These are phyloP conservation scores for Komagataella phaffii DNA, from an alignment of 805 yeast genomes.

Conservation along the genomic window DNA sequence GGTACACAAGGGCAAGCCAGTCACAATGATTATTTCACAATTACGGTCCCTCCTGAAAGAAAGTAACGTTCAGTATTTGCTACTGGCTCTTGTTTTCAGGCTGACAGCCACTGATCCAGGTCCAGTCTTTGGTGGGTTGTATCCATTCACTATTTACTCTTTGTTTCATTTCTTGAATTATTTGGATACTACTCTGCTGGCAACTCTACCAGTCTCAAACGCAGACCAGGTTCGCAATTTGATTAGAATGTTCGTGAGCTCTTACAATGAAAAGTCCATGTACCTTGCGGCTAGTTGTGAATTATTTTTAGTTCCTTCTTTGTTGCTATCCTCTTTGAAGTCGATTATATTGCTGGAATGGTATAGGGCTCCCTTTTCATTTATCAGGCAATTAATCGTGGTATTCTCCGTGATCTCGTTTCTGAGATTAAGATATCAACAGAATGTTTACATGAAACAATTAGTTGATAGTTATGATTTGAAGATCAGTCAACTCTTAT, in stretches of 20 bases:
- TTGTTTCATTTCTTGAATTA: slow-evolving; percentile 52
- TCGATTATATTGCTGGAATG: slow-evolving; percentile 22
- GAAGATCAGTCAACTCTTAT: slow-evolving; percentile 22
- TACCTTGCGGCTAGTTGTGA: slow-evolving; percentile 32
- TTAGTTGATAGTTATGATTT: slow-evolving; percentile 32
- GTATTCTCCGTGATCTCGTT: slow-evolving; percentile 36
- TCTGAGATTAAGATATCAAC: slow-evolving; percentile 46
- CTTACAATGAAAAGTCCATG: slow-evolving; percentile 28
- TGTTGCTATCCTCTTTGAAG: slow-evolving; percentile 26
- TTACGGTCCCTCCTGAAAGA: slow-evolving; percentile 22
- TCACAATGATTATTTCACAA: slow-evolving; percentile 14
- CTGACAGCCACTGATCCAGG: slow-evolving; percentile 27
- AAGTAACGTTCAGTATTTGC: slow-evolving; percentile 54
- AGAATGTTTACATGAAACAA: slow-evolving; percentile 38
- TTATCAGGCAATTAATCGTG: slow-evolving; percentile 21
- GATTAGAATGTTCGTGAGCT: slow-evolving; percentile 19
- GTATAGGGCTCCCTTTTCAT: slow-evolving; percentile 15
- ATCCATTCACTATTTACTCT: slow-evolving; percentile 52
- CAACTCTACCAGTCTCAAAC: slow-evolving; percentile 27
- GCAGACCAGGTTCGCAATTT: slow-evolving; percentile 11
- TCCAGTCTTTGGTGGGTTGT: slow-evolving; percentile 31
- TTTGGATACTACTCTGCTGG: slow-evolving; percentile 38
- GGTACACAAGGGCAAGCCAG: slow-evolving; percentile 29
- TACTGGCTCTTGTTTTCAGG: slow-evolving; percentile 24
- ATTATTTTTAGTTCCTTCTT: slow-evolving; percentile 24